These are phyloP conservation scores for Tricholoma saponaceum DNA, from an alignment of 768 basidiomycete genomes.

Conservation along the genomic window DNA sequence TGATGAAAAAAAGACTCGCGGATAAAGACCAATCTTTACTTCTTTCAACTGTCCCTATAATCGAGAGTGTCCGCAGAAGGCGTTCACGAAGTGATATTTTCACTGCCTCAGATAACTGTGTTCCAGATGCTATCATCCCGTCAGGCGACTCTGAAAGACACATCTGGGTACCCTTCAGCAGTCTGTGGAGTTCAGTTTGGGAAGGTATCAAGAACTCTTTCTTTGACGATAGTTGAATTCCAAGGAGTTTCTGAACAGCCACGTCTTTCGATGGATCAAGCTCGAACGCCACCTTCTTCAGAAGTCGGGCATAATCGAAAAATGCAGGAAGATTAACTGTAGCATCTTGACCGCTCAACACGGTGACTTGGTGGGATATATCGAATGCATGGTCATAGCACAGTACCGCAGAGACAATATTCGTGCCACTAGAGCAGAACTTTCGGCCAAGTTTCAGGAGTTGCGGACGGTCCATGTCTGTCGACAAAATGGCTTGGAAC, in stretches of 20 bases:
- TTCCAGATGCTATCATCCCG: neutral
- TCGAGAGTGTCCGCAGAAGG: neutral
- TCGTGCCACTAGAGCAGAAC: constrained; percentile 23
- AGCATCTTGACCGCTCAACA: constrained; percentile 11
- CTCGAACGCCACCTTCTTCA: neutral
- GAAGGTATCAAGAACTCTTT: neutral
- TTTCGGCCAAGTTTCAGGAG: constrained; percentile 28
- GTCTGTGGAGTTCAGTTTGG: neutral
- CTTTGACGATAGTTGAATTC: neutral
- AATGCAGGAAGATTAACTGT: neutral
- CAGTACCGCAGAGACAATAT: constrained; percentile 31
- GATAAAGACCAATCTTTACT: constrained; percentile 18
- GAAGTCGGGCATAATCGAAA: neutral
- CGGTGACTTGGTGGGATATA: constrained; percentile 19
- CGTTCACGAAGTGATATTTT: neutral
- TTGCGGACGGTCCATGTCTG: constrained; percentile 9
- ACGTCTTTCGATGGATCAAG: neutral
- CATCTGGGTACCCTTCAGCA: neutral
- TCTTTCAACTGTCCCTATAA: neutral
- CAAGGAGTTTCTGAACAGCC: neutral
- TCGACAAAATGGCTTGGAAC: constrained; percentile 15
- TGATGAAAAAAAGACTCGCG: constrained; percentile 34
- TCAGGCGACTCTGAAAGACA: neutral
- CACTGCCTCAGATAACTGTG: neutral
- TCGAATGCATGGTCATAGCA: constrained; percentile 41